Evolutionary conservation across 2,329 filamentous ascomycete genomes (phyloP).

Genomic region (Myriosclerotinia duriaeana): DNA sequence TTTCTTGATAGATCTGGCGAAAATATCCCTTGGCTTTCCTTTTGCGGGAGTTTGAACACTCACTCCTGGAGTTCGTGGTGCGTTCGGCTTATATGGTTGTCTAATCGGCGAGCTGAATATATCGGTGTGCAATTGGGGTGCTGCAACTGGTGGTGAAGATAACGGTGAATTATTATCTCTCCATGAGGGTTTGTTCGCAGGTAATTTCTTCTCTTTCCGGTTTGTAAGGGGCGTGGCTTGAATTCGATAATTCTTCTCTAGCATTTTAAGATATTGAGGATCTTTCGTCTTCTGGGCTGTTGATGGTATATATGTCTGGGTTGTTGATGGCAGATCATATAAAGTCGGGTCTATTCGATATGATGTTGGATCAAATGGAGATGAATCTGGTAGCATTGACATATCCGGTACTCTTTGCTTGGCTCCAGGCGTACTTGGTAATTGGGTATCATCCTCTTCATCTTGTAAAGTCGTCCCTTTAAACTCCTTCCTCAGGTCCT

Average conservation of each 20-base stretch:
- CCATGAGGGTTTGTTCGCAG: constrained; percentile 40
- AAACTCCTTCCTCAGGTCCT: constrained; percentile 68
- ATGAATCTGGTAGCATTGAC: constrained; percentile 61
- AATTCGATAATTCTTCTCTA: constrained; percentile 93
- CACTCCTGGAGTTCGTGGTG: constrained; percentile 73
- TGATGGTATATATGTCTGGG: constrained; percentile 22
- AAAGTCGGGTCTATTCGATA: constrained; percentile 46
- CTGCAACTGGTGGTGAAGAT: constrained; percentile 75
- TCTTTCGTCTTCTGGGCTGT: constrained; percentile 53
- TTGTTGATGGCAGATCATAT: constrained; percentile 40
- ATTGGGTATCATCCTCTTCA: constrained; percentile 44
- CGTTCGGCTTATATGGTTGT: constrained; percentile 35
- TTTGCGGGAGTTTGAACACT: constrained; percentile 77
- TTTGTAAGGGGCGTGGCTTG: constrained; percentile 80
- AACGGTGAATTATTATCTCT: constrained; percentile 43
- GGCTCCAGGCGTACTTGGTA: constrained; percentile 40
- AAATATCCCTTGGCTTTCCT: constrained; percentile 52
- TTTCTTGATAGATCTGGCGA: constrained; percentile 40
- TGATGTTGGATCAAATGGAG: constrained; percentile 53
- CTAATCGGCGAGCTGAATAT: constrained; percentile 77
- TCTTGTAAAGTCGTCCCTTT: constrained; percentile 44
- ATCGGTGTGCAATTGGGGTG: constrained; percentile 80
- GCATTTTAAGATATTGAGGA: constrained; percentile 82
- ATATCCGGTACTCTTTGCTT: constrained; percentile 57
- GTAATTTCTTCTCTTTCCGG: constrained; percentile 28